These are phyloP conservation scores for Durio zibethinus DNA, from an alignment of 345 rosid genomes.

Conservation along the genomic window DNA sequence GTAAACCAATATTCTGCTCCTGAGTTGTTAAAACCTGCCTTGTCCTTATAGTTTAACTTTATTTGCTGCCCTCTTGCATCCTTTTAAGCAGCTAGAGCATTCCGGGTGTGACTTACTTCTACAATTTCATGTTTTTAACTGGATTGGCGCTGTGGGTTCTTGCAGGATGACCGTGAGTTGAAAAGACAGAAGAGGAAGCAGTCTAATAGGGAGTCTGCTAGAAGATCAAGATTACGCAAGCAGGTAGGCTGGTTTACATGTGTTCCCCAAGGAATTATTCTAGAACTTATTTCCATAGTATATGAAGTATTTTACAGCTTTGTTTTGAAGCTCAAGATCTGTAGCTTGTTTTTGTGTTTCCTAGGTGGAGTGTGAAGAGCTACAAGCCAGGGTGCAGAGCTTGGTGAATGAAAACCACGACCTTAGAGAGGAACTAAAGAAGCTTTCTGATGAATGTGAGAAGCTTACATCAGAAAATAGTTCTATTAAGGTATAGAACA, in stretches of 20 bases:
- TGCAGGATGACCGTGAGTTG: conserved; percentile 87
- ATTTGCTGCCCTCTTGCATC: neutral
- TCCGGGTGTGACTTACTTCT: neutral
- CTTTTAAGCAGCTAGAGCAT: neutral
- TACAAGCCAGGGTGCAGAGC: conserved; percentile 70
- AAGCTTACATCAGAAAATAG: conserved; percentile 79
- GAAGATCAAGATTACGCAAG: conserved; percentile 94
- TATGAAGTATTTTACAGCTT: neutral
- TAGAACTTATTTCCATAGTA: neutral
- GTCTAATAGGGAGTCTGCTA: conserved; percentile 95
- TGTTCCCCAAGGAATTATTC: neutral
- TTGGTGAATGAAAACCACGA: conserved; percentile 55
- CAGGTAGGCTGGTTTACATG: conserved; percentile 48
- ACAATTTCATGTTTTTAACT: neutral
- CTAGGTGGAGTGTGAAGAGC: conserved; percentile 93
- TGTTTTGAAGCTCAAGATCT: neutral
- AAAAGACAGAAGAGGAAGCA: conserved; percentile 96
- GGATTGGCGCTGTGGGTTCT: conserved; percentile 6
- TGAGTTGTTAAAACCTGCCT: neutral
- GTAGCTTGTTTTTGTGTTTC: neutral
- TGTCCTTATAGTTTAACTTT: neutral
- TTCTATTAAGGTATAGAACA: conserved; percentile 61
- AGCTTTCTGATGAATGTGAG: conserved; percentile 81
- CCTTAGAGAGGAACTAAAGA: conserved; percentile 76
- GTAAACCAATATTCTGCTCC: neutral